Evolutionary conservation across 1,284 basidiomycete genomes (phyloP).

Genomic region (Ustilago xerochloae): DNA sequence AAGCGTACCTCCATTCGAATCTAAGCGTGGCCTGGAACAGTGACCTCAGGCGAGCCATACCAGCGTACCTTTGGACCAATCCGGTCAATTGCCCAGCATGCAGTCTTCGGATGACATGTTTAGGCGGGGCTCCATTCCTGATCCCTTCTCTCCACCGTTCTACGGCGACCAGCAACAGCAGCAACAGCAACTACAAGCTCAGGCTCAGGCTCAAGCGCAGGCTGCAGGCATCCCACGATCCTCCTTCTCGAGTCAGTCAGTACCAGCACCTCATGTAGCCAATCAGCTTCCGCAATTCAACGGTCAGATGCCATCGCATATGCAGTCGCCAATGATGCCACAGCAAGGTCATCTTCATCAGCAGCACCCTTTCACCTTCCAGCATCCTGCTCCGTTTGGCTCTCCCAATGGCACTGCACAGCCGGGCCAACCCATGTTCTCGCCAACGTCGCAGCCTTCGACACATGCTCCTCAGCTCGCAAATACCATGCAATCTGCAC

Average conservation of each 20-base stretch:
- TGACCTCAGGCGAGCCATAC: not conserved
- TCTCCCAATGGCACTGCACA: conserved; percentile 3
- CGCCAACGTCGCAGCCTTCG: conserved; percentile 12
- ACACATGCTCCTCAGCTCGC: conserved; percentile 1
- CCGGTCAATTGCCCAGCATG: conserved; percentile 17
- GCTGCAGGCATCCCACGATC: not conserved
- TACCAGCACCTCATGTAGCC: not conserved
- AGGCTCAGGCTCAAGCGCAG: conserved; percentile 10
- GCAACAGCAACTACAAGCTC: conserved; percentile 16
- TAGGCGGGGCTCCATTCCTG: not conserved
- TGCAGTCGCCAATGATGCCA: conserved; percentile 11
- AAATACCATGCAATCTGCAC: conserved; percentile 7
- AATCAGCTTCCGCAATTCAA: conserved; percentile 10
- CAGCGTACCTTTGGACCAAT: not conserved
- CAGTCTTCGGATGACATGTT: conserved; percentile 30
- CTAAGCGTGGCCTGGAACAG: not conserved
- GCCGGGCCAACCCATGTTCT: conserved; percentile 11
- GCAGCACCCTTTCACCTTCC: conserved; percentile 14
- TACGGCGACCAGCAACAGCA: conserved; percentile 17
- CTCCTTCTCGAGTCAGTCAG: conserved; percentile 1
- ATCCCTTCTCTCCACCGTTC: conserved; percentile 2
- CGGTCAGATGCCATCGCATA: conserved; percentile 10
- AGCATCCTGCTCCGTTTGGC: conserved; percentile 8
- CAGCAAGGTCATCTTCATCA: conserved; percentile 6
- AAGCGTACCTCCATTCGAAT: too few species aligned